Percentiles rank a stretch among this genome's conserved stretches.
Evolutionary conservation across 2,329 filamentous ascomycete species (phyloP).

Genomic region (Colletotrichum sp.): DNA sequence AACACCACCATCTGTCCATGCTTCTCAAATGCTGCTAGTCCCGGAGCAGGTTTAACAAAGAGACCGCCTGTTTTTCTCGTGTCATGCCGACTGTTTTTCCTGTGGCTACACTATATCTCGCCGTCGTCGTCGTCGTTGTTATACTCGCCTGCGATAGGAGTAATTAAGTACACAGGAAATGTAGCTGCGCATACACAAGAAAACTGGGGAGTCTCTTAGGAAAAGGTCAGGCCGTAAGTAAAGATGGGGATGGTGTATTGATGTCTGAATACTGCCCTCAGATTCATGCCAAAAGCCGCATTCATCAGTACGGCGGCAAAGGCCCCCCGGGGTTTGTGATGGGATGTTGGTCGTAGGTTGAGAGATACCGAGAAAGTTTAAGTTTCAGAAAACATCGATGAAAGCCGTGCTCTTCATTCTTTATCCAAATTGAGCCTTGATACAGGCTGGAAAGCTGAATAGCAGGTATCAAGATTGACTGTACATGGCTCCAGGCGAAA

Average conservation of each 20-base stretch:
- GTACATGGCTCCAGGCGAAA: neutral
- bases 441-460: neutral
- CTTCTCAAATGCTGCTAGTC: neutral
- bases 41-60: neutral
- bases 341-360: neutral
- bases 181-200: too few species aligned
- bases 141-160: too few species aligned
- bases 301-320: neutral
- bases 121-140: neutral
- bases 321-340: neutral
- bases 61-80: neutral
- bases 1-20: neutral
- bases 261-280: neutral
- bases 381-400: neutral
- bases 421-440: neutral
- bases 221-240: neutral
- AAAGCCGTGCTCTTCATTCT: neutral
- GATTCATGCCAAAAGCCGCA: neutral
- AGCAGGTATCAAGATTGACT: neutral
- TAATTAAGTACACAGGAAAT: neutral
- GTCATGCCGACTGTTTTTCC: too few species aligned
- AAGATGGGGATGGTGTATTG: neutral
- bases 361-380: neutral
- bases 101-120: neutral
- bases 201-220: too few species aligned